Evolutionary conservation across 495 filamentous ascomycete genomes (phyloP).

Genomic region (Amniculicola lignicola): DNA sequence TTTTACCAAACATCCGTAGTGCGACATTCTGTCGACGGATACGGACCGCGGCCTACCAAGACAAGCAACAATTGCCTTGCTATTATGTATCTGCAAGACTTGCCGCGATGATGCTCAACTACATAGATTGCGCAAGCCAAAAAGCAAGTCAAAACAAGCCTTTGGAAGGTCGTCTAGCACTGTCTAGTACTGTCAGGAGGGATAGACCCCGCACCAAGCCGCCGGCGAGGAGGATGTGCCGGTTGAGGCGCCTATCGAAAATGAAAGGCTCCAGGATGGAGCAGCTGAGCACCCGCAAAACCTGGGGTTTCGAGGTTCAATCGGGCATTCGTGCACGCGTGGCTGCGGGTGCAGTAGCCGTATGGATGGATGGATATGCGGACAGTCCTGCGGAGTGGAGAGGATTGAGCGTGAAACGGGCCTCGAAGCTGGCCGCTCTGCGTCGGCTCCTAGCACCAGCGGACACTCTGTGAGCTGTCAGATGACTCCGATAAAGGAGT

Average conservation of each 20-base stretch:
- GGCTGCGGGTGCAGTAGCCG: constrained; percentile 7
- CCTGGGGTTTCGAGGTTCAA: neutral
- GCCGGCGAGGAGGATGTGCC: constrained; percentile 12
- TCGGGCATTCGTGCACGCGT: constrained; percentile 5
- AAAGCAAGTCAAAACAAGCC: constrained; percentile 29
- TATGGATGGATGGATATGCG: neutral
- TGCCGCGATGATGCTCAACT: too few relatives aligned
- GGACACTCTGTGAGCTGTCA: neutral
- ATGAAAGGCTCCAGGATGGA: constrained; percentile 9
- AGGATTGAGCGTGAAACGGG: neutral
- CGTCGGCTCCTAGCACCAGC: too few relatives aligned
- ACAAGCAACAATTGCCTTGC: too few relatives aligned
- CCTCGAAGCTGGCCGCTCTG: neutral
- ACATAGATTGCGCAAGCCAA: neutral
- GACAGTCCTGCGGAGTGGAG: neutral
- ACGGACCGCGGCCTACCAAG: too few relatives aligned
- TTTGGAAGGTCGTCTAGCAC: constrained; percentile 2
- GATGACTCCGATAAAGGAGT: neutral
- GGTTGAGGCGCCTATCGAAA: constrained; percentile 27
- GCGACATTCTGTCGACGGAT: too few relatives aligned
- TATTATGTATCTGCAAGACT: neutral
- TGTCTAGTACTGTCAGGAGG: constrained; percentile 6
- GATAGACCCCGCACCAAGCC: constrained; percentile 21
- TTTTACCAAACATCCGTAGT: too few relatives aligned
- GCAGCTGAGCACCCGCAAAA: constrained; percentile 13